These are phyloP conservation scores for Entomortierella chlamydospora DNA, from an alignment of 192 early-diverging fungal genomes.

Conservation along the genomic window DNA sequence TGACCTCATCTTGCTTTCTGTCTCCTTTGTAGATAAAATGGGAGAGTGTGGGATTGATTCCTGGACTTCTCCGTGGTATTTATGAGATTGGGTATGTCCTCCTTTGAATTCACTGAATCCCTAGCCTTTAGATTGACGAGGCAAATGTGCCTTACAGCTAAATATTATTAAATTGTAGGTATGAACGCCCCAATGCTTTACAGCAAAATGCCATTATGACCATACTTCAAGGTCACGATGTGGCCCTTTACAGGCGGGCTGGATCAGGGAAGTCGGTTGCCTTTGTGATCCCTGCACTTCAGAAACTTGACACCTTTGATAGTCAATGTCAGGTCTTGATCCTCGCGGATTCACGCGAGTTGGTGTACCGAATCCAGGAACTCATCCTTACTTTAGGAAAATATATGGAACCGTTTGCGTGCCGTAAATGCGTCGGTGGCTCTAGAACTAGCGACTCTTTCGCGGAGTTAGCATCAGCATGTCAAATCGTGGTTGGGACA, in stretches of 20 bases:
- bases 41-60: not conserved
- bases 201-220: slow-evolving; percentile 94
- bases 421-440: too few relatives aligned
- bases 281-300: not conserved
- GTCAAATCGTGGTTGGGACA: slow-evolving; percentile 94
- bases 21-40: not conserved
- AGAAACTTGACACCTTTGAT: not conserved
- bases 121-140: not conserved
- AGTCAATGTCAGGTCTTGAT: not conserved
- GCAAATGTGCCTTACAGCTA: not conserved
- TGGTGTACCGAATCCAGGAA: not conserved
- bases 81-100: not conserved
- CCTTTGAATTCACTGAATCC: not conserved
- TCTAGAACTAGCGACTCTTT: too few relatives aligned
- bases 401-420: not conserved
- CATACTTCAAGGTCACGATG: slow-evolving; percentile 79
- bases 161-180: slow-evolving; percentile 60
- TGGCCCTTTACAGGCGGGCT: not conserved
- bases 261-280: not conserved
- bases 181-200: slow-evolving; percentile 84
- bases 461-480: slow-evolving; percentile 13
- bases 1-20: too few relatives aligned
- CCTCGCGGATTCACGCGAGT: not conserved
- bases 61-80: not conserved
- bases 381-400: not conserved